A percentile compares a stretch with the other conserved stretches of the same genome.
Evolutionary conservation across 2,329 filamentous ascomycete genomes (phyloP).

Genomic region (Pseudogymnoascus sp.): DNA sequence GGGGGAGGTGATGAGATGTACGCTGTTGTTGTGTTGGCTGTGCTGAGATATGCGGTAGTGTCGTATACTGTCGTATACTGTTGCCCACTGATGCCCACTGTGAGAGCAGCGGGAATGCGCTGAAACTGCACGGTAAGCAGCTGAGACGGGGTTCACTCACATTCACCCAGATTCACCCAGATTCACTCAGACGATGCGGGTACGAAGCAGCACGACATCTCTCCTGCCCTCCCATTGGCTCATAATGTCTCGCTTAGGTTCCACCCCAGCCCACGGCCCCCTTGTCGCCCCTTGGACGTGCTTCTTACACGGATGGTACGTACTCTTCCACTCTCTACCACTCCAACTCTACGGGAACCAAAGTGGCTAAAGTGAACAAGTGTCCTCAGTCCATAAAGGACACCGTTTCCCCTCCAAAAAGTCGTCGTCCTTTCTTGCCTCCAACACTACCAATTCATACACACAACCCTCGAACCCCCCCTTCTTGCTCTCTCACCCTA

Average conservation of each 20-base stretch:
- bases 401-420: conserved; percentile 1
- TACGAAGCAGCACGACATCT: not conserved
- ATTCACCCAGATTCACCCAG: not conserved
- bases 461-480: not conserved
- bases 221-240: not conserved
- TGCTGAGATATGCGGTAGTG: not conserved
- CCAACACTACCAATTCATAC: not conserved
- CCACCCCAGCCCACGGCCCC: not conserved
- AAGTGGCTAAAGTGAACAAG: not conserved
- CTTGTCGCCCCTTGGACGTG: not conserved
- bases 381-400: not conserved
- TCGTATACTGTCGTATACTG: not conserved
- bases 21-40: not conserved
- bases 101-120: not conserved
- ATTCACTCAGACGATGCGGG: not conserved
- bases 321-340: not conserved
- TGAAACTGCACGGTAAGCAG: not conserved
- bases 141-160: not conserved
- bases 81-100: not conserved
- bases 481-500: not conserved
- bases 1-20: not conserved
- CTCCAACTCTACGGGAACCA: not conserved
- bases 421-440: not conserved
- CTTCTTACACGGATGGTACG: not conserved
- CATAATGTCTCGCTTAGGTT: not conserved